Evolutionary conservation across 768 basidiomycete genomes (phyloP).

Genomic region (Russula dissimulans): DNA sequence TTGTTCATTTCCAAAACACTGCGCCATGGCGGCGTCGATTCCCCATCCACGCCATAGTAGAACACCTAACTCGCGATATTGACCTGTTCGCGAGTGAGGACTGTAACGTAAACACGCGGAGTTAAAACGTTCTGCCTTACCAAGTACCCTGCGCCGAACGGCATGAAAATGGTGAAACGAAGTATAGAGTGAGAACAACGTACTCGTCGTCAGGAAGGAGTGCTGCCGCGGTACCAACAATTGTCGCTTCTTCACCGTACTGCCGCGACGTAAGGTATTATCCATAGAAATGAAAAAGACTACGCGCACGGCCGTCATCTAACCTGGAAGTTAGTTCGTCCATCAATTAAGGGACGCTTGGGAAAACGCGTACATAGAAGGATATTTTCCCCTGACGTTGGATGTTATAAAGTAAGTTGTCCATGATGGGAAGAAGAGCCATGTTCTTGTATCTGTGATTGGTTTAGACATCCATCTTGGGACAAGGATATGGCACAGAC

Average conservation of each 20-base stretch:
- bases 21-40: slow-evolving; percentile 76
- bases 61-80: slow-evolving; percentile 91
- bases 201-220: slow-evolving; percentile 79
- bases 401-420: slow-evolving; percentile 83
- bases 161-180: neutral
- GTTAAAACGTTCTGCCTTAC: slow-evolving; percentile 28
- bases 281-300: neutral
- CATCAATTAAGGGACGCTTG: neutral
- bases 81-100: slow-evolving; percentile 37
- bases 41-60: slow-evolving; percentile 81
- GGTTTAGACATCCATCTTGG: neutral
- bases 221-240: slow-evolving; percentile 84
- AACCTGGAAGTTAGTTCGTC: slow-evolving; percentile 1
- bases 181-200: slow-evolving; percentile 23
- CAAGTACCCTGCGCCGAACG: slow-evolving; percentile 51
- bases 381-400: slow-evolving; percentile 92
- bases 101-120: neutral
- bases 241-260: slow-evolving; percentile 87
- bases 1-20: slow-evolving; percentile 82
- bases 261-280: slow-evolving; percentile 25
- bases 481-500: slow-evolving; percentile 27
- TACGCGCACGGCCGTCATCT: slow-evolving; percentile 75
- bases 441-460: slow-evolving; percentile 60
- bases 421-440: slow-evolving; percentile 72
- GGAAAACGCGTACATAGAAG: slow-evolving; percentile 57